Evolutionary conservation across 179 eudicot species (phyloP), one percentile per base, ranked within the genome.

Genomic region (Vitellaria paradoxa): DNA sequence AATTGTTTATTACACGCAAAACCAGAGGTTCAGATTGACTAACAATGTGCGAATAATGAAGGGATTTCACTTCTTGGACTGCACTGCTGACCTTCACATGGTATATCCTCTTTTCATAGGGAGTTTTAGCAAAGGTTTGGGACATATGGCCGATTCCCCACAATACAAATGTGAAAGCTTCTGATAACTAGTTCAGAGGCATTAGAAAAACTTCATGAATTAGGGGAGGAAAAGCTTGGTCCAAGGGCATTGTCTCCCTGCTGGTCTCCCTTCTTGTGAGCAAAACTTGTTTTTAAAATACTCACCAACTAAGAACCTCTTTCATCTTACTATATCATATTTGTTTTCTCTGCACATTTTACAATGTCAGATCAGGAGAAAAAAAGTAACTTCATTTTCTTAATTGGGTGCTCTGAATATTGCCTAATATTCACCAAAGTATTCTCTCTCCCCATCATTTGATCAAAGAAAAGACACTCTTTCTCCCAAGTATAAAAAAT

Each of bases 81-180:
- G 26, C 65, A 12, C 72, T 37, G 68, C 37, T 68, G 84, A 70
- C 53, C 45, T 53, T 82, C 87, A 86, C 89, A 84, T 86, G 84
- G 79, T 77, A 74, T 63, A 69, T 49, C 76, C 71, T 9, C 70
- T 56, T 72, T 42, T 46, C 52, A 67, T 30, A 30, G 59, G 78
- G 52, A 70, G 21, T 71, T 69, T 66, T 72, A 66, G 64, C 45
- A 52, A 60, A 79, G 67, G 68, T 21, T 26, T 20, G 13, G 9
- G 78, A 78, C 85, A 86, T 69, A 75, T 82, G 83, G 81, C 71
- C 63, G 66, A 75, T 78, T 76, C 71, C 75, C 52, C 74, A 15
- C 18, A 73, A 1, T 20, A 40, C 42, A 30, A 62, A 63, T 20
- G 55, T 62, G 50, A 70, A 72, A 53, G 30, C 18, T 56, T 70